Evolutionary conservation across 352 stramenopile genomes (phyloP).

Genomic region (Pythium monospermum): DNA sequence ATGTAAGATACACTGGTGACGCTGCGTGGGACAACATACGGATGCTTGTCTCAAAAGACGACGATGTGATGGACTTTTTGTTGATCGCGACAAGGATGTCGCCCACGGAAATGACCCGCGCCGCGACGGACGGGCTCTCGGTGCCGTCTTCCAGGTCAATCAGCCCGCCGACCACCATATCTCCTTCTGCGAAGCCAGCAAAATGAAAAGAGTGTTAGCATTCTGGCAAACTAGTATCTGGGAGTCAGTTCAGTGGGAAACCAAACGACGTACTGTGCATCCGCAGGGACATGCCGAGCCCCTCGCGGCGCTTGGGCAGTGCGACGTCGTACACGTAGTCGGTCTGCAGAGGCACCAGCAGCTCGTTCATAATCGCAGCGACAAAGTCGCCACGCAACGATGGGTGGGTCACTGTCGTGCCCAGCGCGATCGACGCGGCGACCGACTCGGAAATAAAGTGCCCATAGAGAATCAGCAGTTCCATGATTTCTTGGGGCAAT

Average conservation of each 20-base stretch:
- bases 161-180: constrained; percentile 73
- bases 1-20: constrained; percentile 83
- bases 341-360: constrained; percentile 73
- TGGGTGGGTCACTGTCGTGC: constrained; percentile 64
- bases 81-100: constrained; percentile 82
- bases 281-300: constrained; percentile 81
- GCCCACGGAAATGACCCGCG: constrained; percentile 70
- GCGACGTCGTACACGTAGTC: constrained; percentile 81
- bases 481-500: constrained; percentile 76
- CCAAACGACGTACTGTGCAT: constrained; percentile 71
- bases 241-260: no score
- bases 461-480: constrained; percentile 86
- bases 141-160: constrained; percentile 80
- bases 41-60: constrained; percentile 85
- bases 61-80: constrained; percentile 84
- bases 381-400: constrained; percentile 78
- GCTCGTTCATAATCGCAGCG: constrained; percentile 77
- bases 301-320: constrained; percentile 71
- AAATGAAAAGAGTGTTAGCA: constrained; percentile 9
- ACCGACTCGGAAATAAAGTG: constrained; percentile 73
- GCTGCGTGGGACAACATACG: constrained; percentile 69
- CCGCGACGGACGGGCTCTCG: constrained; percentile 72
- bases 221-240: not conserved
- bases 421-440: constrained; percentile 55
- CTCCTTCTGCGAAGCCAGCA: constrained; percentile 40